A percentile compares a stretch with the other conserved stretches of the same genome.
Evolutionary conservation across 148 eudicot genomes (phyloP).

Genomic region (Diospyros lotus): DNA sequence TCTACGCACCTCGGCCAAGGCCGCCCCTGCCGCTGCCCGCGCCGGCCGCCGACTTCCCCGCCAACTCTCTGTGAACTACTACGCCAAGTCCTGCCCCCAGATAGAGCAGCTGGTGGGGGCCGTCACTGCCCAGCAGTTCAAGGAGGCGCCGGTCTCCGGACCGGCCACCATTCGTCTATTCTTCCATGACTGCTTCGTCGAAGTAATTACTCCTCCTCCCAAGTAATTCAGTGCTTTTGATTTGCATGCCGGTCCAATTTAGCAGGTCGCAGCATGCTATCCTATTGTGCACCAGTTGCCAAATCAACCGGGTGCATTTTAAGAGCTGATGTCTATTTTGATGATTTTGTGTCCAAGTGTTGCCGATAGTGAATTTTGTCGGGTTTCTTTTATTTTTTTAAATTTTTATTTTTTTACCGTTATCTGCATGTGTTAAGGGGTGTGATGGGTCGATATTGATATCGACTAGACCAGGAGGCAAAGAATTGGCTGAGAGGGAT

Average conservation of each 20-base stretch:
- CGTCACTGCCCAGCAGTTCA: conserved; percentile 58
- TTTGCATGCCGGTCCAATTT: not conserved
- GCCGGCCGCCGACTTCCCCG: conserved; percentile 20
- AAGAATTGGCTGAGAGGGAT: conserved; percentile 61
- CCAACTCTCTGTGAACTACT: conserved; percentile 57
- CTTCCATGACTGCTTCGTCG: conserved; percentile 94
- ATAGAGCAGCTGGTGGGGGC: conserved; percentile 69
- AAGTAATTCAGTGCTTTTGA: not conserved
- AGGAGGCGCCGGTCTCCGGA: conserved; percentile 51
- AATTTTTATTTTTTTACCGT: not conserved
- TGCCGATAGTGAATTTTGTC: no score
- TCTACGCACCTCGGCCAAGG: conserved; percentile 8
- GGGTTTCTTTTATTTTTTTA: not conserved
- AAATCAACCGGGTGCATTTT: not conserved
- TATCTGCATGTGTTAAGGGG: conserved; percentile 36
- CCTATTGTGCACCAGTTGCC: not conserved
- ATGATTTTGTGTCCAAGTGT: no score
- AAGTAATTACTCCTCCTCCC: conserved; percentile 31
- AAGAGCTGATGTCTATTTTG: not conserved
- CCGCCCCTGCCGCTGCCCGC: conserved; percentile 6
- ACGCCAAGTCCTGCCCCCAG: conserved; percentile 72
- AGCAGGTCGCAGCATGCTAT: not conserved
- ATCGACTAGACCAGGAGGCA: conserved; percentile 51
- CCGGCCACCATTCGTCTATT: conserved; percentile 91
- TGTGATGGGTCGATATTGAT: conserved; percentile 86